Evolutionary conservation across 2,329 filamentous ascomycete species (phyloP), one percentile per base, ranked within the genome.

Genomic region (Diplodia sapinea): DNA sequence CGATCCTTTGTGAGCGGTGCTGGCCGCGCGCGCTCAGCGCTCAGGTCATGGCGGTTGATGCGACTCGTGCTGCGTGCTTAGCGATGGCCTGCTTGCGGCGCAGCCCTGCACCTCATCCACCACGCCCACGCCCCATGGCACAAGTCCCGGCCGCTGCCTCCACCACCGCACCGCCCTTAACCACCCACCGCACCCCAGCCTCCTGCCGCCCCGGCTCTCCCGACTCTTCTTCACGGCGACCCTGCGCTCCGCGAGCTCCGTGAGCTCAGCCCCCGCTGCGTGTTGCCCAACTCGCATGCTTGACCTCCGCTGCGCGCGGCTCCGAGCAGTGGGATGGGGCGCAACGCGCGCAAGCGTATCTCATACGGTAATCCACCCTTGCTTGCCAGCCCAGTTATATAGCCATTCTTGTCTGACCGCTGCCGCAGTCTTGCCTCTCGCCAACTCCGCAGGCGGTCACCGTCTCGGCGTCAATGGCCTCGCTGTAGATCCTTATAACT

Each of bases 401-500:
- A 63, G 43, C 55, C 38, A 56, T 67, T 62, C 51, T 64, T 69
- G 38, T 17, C 59, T 63, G 47, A 63, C 59, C 29, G 47, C 11
- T 15, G 17, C n/a, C 55, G 69, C 74, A 90, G 89, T 92, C 79
- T 85, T 92, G 72, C 89, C 90, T 74, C 87, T 91, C 73, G 88
- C 89, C 70, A 89, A 91, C 79, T 88, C 88, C 68, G 86, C 88
- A 20, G 93, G 92, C 72, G 94, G 94, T 68, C 95, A 99, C 83
- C 87, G 94, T 74, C 88, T 98, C 67, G 95, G 95, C 71, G 93
- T 99, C 73, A 97, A 98, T 84, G 94, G 94, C 70, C 87, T 99
- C 69, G 93, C 93, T 64, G 89, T 97, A 71, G 95, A 98, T 80
- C 84, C 86, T 70, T 85, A 90, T 72, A 91, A 91, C 79, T 91